phyloP scores from a whole-genome alignment of 495 filamentous ascomycete genomes.

The Neurospora sp. region DNA sequence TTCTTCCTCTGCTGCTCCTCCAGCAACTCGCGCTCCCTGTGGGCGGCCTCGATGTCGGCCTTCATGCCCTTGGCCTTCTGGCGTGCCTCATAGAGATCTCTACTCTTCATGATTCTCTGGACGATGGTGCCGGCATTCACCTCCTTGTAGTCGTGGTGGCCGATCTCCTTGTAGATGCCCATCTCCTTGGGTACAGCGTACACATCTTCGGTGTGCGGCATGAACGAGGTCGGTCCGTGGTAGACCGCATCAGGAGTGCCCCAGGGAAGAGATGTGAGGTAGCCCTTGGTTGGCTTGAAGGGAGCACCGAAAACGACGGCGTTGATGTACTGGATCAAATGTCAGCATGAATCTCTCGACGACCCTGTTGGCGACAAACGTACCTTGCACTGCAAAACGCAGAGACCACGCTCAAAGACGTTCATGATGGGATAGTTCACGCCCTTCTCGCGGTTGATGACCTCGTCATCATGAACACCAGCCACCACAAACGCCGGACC shows the following conservation, averaged over 20 bases:
- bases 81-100: slow-evolving; percentile 78
- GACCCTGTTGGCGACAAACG: slow-evolving; percentile 10
- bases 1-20: slow-evolving; percentile 40
- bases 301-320: slow-evolving; percentile 82
- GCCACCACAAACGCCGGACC: slow-evolving; percentile 75
- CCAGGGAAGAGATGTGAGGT: slow-evolving; percentile 64
- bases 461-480: slow-evolving; percentile 86
- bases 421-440: slow-evolving; percentile 99
- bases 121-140: slow-evolving; percentile 94
- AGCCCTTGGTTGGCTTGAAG: slow-evolving; percentile 66
- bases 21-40: slow-evolving; percentile 41
- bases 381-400: slow-evolving; percentile 88
- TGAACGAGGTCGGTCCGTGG: slow-evolving; percentile 89
- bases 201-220: slow-evolving; percentile 77
- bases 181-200: slow-evolving; percentile 69
- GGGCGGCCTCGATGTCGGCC: slow-evolving; percentile 56
- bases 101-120: slow-evolving; percentile 71
- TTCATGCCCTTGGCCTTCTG: slow-evolving; percentile 85
- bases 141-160: slow-evolving; percentile 63
- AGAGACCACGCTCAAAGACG: slow-evolving; percentile 90
- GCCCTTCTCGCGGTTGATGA: slow-evolving; percentile 92
- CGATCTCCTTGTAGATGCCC: slow-evolving; percentile 68
- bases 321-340: slow-evolving; percentile 59
- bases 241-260: slow-evolving; percentile 76
- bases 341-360: slow-evolving; percentile 2